Conservation (phyloP, 176 grass and related monocot species). For the Triticum monococcum region DNA sequence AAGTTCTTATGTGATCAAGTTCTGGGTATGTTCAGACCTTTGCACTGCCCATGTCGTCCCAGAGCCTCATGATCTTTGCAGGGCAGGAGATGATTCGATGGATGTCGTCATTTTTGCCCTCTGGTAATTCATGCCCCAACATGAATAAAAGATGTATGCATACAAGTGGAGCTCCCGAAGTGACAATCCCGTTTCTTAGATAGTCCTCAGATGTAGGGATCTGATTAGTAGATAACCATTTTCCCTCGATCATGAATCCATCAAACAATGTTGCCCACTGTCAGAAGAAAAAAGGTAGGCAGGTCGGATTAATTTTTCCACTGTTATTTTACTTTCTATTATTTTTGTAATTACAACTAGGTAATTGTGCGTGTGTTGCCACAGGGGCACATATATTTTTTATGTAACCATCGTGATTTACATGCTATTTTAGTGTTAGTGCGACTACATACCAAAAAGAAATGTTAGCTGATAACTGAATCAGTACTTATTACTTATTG, state of each 20-base stretch:
- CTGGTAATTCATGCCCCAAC: conserved; percentile 33
- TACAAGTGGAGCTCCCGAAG: conserved; percentile 29
- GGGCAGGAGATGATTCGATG: conserved; percentile 30
- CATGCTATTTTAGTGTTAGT: neutral
- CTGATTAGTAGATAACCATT: conserved; percentile 46
- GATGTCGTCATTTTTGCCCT: neutral
- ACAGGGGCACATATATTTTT: neutral
- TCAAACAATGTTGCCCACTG: conserved; percentile 66
- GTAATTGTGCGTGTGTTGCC: neutral
- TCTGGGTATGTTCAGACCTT: conserved; percentile 13
- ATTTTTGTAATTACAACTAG: neutral
- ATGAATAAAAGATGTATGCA: conserved; percentile 22
- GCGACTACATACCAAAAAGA: neutral
- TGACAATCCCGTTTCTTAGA: conserved; percentile 45
- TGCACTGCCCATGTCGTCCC: conserved; percentile 72
- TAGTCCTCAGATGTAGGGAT: conserved; percentile 43
- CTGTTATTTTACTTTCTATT: neutral
- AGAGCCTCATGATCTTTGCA: conserved; percentile 57
- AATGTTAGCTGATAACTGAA: neutral
- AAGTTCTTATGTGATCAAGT: neutral
- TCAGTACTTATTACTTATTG: neutral
- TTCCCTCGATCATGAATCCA: conserved; percentile 56
- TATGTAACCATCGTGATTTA: neutral
- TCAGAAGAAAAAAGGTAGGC: neutral
- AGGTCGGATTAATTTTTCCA: neutral